Conservation (phyloP, 2,329 filamentous ascomycete genomes). For the Fusarium illudens region DNA sequence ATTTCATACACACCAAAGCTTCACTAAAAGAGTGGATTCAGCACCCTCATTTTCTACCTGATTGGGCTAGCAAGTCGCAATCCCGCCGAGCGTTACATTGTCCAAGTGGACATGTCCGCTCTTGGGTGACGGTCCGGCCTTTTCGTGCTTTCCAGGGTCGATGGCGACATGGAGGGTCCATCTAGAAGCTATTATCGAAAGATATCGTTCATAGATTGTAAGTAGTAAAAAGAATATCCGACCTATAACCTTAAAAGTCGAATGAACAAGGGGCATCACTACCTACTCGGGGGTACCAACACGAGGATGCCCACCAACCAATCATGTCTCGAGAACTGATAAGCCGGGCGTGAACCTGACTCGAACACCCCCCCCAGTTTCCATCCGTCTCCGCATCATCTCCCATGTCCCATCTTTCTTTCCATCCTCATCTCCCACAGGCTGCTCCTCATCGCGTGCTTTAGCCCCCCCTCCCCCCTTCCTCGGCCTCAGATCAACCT, state of each 20-base stretch:
- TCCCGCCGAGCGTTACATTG: conserved; percentile 21
- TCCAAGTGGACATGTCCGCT: conserved; percentile 14
- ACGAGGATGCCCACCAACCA: conserved; percentile 15
- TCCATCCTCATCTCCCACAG: conserved; percentile 7
- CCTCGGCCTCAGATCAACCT: conserved; percentile 30
- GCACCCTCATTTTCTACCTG: conserved; percentile 1
- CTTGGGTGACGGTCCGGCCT: conserved; percentile 6
- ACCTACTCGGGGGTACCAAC: not conserved
- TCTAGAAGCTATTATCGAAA: not conserved
- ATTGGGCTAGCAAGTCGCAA: conserved; percentile 28
- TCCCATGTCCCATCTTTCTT: not conserved
- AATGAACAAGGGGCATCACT: not conserved
- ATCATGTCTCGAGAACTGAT: conserved; percentile 17
- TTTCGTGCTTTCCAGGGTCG: conserved; percentile 34
- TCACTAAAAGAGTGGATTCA: conserved; percentile 20
- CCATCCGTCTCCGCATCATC: conserved; percentile 21
- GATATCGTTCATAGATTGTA: not conserved
- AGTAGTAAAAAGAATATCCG: not conserved
- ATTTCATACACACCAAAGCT: not conserved
- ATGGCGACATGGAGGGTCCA: conserved; percentile 30
- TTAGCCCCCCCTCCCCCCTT: too few relatives aligned
- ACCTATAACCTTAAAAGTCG: not conserved
- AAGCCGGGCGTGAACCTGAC: not conserved
- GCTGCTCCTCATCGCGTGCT: conserved; percentile 19
- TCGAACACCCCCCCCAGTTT: not conserved